Evolutionary conservation across 2,329 filamentous ascomycete species (phyloP).

Genomic region (Teratosphaeria nubilosa): DNA sequence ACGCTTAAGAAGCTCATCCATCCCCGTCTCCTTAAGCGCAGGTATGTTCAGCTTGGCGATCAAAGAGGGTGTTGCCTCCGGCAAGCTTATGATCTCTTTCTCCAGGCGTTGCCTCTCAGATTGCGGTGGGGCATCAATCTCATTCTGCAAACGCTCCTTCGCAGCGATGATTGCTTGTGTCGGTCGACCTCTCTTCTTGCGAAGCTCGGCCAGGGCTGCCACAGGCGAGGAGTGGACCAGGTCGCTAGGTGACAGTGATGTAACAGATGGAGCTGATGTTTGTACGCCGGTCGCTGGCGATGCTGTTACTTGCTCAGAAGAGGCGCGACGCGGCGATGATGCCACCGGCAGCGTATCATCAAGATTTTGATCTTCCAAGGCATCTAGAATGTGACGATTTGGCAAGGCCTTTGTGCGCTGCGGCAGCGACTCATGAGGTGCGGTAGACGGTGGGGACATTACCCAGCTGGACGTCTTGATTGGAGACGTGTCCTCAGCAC

Average conservation of each 20-base stretch:
- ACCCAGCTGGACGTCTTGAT: not conserved
- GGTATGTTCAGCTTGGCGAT: not conserved
- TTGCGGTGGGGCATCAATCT: not conserved
- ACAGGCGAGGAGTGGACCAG: not conserved
- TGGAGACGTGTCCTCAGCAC: not conserved
- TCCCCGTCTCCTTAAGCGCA: not conserved
- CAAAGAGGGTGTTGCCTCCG: not conserved
- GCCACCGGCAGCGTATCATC: not conserved
- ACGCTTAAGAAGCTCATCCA: not conserved
- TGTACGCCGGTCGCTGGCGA: not conserved
- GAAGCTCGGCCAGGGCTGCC: not conserved
- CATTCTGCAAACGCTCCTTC: not conserved
- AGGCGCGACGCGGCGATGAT: not conserved
- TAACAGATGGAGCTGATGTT: not conserved
- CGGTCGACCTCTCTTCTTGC: conserved; percentile 9
- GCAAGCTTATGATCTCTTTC: not conserved
- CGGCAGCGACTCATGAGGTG: not conserved
- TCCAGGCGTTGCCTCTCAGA: not conserved
- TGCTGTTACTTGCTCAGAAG: not conserved
- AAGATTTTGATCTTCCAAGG: not conserved
- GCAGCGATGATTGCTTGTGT: conserved; percentile 1
- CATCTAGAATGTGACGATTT: not conserved
- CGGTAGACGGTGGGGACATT: not conserved
- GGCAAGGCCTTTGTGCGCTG: not conserved
- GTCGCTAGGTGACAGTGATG: not conserved